Percentiles rank a stretch among this genome's conserved stretches.
Conservation (phyloP, 768 basidiomycete species). For the Neoboletus subvelutipes region DNA sequence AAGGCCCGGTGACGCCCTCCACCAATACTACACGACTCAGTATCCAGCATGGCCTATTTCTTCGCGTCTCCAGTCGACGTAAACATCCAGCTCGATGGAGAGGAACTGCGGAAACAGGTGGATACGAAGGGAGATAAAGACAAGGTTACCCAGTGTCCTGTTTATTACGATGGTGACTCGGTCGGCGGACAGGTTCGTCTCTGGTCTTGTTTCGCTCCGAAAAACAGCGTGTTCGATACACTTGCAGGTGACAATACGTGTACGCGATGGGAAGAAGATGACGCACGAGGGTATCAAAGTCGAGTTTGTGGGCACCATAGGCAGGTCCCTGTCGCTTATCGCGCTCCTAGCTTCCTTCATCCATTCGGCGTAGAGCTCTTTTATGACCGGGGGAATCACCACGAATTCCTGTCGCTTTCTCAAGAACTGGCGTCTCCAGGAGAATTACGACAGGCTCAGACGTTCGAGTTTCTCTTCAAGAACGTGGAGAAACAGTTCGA, state of each 20-base stretch:
- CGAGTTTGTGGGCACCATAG: conserved; percentile 95
- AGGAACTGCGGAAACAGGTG: conserved; percentile 84
- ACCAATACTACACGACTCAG: neutral
- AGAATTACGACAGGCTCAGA: conserved; percentile 95
- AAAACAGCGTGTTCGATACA: neutral
- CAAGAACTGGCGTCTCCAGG: conserved; percentile 96
- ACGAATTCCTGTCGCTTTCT: conserved; percentile 93
- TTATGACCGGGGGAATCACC: conserved; percentile 97
- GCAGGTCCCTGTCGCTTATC: conserved; percentile 43
- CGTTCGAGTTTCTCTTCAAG: conserved; percentile 96
- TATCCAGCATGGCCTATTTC: conserved; percentile 68
- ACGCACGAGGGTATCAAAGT: conserved; percentile 97
- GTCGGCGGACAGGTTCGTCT: conserved; percentile 75
- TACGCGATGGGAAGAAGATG: conserved; percentile 93
- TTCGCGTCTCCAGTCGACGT: conserved; percentile 90
- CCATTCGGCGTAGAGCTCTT: conserved; percentile 59
- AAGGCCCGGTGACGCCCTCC: neutral
- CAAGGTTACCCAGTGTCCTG: conserved; percentile 77
- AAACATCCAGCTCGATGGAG: conserved; percentile 83
- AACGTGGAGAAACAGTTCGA: conserved; percentile 99
- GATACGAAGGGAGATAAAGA: conserved; percentile 92
- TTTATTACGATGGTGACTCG: conserved; percentile 96
- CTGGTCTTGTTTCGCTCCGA: neutral
- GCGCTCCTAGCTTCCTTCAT: neutral
- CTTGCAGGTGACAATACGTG: conserved; percentile 74